phyloP scores from a whole-genome alignment of 345 rosid species.

The Syzygium aromaticum region DNA sequence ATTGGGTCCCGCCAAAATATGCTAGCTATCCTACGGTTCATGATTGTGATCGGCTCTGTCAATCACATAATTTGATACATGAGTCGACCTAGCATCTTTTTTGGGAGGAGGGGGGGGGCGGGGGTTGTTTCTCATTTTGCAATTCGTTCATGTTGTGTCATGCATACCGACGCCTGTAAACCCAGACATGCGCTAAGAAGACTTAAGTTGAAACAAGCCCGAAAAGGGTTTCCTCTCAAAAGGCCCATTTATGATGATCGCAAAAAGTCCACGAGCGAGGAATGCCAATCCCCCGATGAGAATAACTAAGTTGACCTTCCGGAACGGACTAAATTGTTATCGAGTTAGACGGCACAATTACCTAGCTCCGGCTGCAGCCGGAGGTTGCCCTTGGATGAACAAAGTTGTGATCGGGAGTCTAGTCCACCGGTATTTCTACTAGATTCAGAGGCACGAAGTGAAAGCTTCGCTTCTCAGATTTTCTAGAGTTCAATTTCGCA shows the following conservation, averaged over 20 bases:
- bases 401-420: background rate
- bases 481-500: background rate
- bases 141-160: background rate
- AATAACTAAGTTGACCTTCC: background rate
- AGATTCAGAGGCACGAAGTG: background rate
- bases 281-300: background rate
- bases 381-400: background rate
- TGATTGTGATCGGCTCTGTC: background rate
- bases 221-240: background rate
- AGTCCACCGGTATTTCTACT: background rate
- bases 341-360: background rate
- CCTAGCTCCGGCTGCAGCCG: background rate
- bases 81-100: background rate
- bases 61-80: background rate
- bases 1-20: too few relatives aligned
- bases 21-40: background rate
- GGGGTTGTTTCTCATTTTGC: background rate
- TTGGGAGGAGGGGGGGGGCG: background rate
- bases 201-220: background rate
- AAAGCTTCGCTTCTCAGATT: background rate
- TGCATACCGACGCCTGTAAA: background rate
- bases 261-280: background rate
- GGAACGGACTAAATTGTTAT: background rate
- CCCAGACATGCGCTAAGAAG: background rate
- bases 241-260: background rate